A percentile compares a stretch with the other conserved stretches of the same genome.
phyloP scores from a whole-genome alignment of 1,139 yeast genomes.

The Yamadazyma oceani region DNA sequence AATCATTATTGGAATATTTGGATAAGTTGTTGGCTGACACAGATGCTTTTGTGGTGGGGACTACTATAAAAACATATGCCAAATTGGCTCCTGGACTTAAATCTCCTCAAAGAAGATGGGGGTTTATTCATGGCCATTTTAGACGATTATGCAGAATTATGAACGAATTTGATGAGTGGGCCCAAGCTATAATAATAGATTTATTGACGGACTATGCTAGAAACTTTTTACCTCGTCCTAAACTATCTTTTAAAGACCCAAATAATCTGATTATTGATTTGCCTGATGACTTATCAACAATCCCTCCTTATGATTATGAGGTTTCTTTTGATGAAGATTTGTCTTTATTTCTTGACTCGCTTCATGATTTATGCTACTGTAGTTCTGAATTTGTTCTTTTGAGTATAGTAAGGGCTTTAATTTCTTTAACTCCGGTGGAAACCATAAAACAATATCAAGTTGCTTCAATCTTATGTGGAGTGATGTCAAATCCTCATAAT shows the following conservation, averaged over 20 bases:
- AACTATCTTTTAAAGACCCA: slow-evolving; percentile 26
- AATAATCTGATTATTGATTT: slow-evolving; percentile 29
- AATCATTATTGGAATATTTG: slow-evolving; percentile 51
- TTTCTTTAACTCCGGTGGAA: slow-evolving; percentile 54
- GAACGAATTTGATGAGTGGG: slow-evolving; percentile 68
- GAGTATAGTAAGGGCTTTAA: slow-evolving; percentile 57
- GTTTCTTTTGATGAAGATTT: slow-evolving; percentile 57
- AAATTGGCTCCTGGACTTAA: slow-evolving; percentile 27
- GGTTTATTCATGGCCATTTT: slow-evolving; percentile 69
- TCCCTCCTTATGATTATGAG: slow-evolving; percentile 35
- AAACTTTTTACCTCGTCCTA: slow-evolving; percentile 56
- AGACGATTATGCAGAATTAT: slow-evolving; percentile 60
- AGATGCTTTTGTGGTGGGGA: slow-evolving; percentile 64
- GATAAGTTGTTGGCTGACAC: slow-evolving; percentile 60
- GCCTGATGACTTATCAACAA: slow-evolving; percentile 36
- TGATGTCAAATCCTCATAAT: slow-evolving; percentile 28
- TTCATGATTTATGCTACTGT: slow-evolving; percentile 46
- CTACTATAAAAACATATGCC: slow-evolving; percentile 62
- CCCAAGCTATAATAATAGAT: slow-evolving; percentile 63
- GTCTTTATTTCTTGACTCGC: slow-evolving; percentile 47
- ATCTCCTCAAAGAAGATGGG: slow-evolving; percentile 52
- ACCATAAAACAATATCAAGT: slow-evolving; percentile 48
- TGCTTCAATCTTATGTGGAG: slow-evolving; percentile 50
- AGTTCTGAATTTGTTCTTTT: slow-evolving; percentile 62
- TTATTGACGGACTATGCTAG: slow-evolving; percentile 68